A percentile compares a stretch with the other conserved stretches of the same genome.
These are phyloP conservation scores for Gynochthodes officinalis DNA, from an alignment of 257 asterid genomes.

Conservation along the genomic window DNA sequence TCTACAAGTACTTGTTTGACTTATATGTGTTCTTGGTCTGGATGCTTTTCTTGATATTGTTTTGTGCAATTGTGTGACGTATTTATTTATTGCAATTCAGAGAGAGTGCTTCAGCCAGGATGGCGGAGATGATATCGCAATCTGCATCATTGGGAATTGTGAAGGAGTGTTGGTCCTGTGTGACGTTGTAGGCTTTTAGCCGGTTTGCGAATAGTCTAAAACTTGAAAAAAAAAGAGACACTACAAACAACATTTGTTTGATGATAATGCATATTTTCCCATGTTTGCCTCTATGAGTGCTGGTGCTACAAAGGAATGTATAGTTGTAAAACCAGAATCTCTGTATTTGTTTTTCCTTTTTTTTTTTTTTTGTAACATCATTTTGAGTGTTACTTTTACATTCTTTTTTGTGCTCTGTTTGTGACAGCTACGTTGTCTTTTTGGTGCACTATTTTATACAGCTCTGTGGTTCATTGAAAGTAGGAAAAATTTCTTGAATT, in stretches of 20 bases:
- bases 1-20: background rate
- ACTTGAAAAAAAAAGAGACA: constrained; percentile 5
- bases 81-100: constrained; percentile 37
- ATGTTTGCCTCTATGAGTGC: constrained; percentile 32
- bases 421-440: background rate
- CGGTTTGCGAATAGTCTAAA: constrained; percentile 3
- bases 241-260: constrained; percentile 26
- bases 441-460: too few species aligned
- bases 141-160: constrained; percentile 13
- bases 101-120: constrained; percentile 73
- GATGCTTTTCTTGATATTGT: too few species aligned
- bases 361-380: background rate
- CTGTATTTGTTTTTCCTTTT: constrained; percentile 8
- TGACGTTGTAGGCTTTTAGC: constrained; percentile 7
- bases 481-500: too few species aligned
- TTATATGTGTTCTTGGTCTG: background rate
- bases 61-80: background rate
- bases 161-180: background rate
- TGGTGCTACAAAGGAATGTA: constrained; percentile 40
- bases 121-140: constrained; percentile 73
- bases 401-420: background rate
- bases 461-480: too few species aligned
- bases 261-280: constrained; percentile 24
- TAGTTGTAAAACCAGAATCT: constrained; percentile 41
- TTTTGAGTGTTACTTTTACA: constrained; percentile 14